A percentile compares a stretch with the other conserved stretches of the same genome.
Conservation (phyloP, 139 green algal species). For the Tetradesmus lagerheimii region DNA sequence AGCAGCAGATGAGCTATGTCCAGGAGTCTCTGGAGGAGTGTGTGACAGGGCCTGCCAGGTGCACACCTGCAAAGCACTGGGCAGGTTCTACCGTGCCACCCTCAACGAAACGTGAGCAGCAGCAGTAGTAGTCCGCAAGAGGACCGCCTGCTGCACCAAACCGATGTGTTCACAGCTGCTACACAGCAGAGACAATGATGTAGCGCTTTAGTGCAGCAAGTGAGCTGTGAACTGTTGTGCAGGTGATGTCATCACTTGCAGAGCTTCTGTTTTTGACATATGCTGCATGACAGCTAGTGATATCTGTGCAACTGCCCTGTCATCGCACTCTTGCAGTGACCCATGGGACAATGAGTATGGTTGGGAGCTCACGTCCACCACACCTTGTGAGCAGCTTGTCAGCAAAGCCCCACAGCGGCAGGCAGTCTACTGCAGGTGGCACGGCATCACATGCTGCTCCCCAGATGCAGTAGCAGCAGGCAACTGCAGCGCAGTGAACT, state of each 20-base stretch:
- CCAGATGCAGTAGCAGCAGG: background rate
- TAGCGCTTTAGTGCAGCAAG: too few relatives aligned
- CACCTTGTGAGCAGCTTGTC: slow-evolving; percentile 2
- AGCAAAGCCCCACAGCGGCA: background rate
- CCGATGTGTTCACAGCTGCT: too few relatives aligned
- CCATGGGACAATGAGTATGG: slow-evolving; percentile 38
- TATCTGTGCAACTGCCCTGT: background rate
- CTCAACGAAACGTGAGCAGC: slow-evolving; percentile 14
- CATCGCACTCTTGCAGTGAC: background rate
- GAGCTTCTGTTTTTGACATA: too few relatives aligned
- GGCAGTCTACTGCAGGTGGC: slow-evolving; percentile 41
- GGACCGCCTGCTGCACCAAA: background rate
- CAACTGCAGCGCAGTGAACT: slow-evolving; percentile 13
- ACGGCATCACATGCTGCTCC: slow-evolving; percentile 38
- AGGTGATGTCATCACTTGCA: too few relatives aligned
- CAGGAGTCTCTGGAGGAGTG: background rate
- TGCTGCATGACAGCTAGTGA: too few relatives aligned
- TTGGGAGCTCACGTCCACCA: slow-evolving; percentile 14
- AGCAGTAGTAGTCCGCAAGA: background rate
- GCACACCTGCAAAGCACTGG: slow-evolving; percentile 9
- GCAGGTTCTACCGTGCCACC: slow-evolving; percentile 15
- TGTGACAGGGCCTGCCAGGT: background rate
- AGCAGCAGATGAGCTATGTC: background rate
- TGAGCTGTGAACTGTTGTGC: too few relatives aligned
- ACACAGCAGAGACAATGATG: too few relatives aligned